Evolutionary conservation across 345 rosid genomes (phyloP).

Genomic region (Aquilaria sinensis): DNA sequence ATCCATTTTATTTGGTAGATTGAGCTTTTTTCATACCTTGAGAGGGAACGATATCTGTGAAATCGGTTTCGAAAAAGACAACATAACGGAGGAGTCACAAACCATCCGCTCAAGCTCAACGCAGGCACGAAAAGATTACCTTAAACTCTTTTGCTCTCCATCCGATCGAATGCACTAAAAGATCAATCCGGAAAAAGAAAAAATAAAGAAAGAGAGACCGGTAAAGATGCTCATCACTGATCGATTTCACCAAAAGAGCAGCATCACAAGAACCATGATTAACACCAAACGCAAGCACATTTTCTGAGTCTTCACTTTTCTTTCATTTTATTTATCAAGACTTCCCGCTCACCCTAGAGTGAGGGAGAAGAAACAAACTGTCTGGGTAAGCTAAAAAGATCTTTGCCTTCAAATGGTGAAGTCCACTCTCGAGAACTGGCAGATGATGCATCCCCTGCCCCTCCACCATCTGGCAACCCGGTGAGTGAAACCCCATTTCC

Average conservation of each 20-base stretch:
- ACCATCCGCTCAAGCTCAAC: too few relatives aligned
- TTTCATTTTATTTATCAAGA: conserved; percentile 28
- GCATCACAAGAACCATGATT: conserved; percentile 31
- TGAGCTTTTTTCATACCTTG: neutral
- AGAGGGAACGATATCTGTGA: too few relatives aligned
- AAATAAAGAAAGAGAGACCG: conserved; percentile 4
- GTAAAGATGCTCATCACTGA: conserved; percentile 17
- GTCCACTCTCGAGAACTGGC: conserved; percentile 67
- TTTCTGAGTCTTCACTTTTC: conserved; percentile 12
- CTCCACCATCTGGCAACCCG: conserved; percentile 40
- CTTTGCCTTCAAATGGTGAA: conserved; percentile 86
- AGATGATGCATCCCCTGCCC: neutral
- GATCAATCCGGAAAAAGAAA: too few relatives aligned
- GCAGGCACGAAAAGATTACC: too few relatives aligned
- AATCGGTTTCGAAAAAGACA: too few relatives aligned
- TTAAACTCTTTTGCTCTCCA: too few relatives aligned
- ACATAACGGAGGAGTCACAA: too few relatives aligned
- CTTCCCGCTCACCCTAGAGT: conserved; percentile 42
- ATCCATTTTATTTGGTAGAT: neutral
- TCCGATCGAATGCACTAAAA: too few relatives aligned
- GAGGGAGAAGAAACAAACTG: conserved; percentile 78
- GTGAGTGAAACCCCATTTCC: conserved; percentile 21
- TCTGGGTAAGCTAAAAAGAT: conserved; percentile 85
- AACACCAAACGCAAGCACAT: conserved; percentile 44
- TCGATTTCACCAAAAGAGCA: conserved; percentile 11